Percentiles rank a stretch among this genome's conserved stretches.
These are phyloP conservation scores for Arthrobotrys sphaeroides DNA, from an alignment of 2,329 filamentous ascomycete genomes.

Conservation along the genomic window DNA sequence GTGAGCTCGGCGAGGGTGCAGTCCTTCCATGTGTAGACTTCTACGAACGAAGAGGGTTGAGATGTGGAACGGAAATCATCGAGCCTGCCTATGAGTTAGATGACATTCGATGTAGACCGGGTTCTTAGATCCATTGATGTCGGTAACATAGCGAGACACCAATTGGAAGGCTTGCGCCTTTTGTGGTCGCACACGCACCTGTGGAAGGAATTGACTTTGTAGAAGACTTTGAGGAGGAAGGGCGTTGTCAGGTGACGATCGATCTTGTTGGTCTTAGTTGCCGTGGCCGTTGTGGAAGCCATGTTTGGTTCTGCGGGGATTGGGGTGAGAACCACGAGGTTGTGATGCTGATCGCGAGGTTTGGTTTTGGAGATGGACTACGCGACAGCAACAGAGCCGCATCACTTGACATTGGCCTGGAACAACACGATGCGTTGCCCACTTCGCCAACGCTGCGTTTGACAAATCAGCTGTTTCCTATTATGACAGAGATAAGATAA, in stretches of 20 bases:
- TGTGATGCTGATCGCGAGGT: constrained; percentile 13
- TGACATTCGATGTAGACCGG: constrained; percentile 1
- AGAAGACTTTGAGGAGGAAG: constrained; percentile 87
- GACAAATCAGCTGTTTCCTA: neutral
- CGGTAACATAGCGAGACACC: constrained; percentile 62
- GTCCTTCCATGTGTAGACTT: constrained; percentile 85
- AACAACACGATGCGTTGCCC: constrained; percentile 24
- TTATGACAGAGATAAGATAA: constrained; percentile 46
- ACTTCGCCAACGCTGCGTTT: neutral
- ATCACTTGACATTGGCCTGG: constrained; percentile 8
- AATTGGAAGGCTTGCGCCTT: too few species aligned
- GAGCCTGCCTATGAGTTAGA: constrained; percentile 65
- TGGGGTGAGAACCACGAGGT: neutral
- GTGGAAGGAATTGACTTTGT: constrained; percentile 77
- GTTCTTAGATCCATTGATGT: constrained; percentile 58
- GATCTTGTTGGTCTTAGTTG: too few species aligned
- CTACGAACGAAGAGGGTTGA: constrained; percentile 73
- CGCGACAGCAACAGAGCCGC: constrained; percentile 34
- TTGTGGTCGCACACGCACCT: too few species aligned
- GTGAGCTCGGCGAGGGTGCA: constrained; percentile 84
- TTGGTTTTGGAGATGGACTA: constrained; percentile 4
- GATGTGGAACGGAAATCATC: constrained; percentile 73
- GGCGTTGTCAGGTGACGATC: constrained; percentile 78
- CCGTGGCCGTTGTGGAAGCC: constrained; percentile 56
- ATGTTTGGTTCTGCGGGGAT: constrained; percentile 11